phyloP scores from a whole-genome alignment of 176 grass and related monocot species.

The Poa annua region DNA sequence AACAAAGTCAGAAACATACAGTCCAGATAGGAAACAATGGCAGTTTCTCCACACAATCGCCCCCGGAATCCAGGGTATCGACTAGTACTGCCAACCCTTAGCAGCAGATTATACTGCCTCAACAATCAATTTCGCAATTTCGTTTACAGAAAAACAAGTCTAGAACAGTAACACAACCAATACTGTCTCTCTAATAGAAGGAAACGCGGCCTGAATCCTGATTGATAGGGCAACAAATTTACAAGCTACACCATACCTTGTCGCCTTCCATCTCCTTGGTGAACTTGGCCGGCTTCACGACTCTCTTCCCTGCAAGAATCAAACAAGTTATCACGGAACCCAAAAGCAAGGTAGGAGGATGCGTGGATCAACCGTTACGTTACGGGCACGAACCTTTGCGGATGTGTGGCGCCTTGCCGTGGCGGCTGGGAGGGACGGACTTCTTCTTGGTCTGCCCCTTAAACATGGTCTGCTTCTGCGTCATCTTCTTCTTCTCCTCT shows the following conservation, averaged over 20 bases:
- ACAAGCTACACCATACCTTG: conserved; percentile 39
- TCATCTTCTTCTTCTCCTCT: conserved; percentile 57
- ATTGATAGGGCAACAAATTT: neutral
- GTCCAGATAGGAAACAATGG: neutral
- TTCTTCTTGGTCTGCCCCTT: conserved; percentile 86
- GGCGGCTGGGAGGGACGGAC: conserved; percentile 77
- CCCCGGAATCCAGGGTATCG: neutral
- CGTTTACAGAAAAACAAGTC: neutral
- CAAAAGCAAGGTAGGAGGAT: neutral
- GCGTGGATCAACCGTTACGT: neutral
- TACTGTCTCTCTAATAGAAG: neutral
- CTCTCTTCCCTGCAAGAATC: conserved; percentile 69
- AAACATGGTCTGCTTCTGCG: conserved; percentile 87
- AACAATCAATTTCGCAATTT: neutral
- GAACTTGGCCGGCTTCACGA: conserved; percentile 62
- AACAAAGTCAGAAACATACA: neutral
- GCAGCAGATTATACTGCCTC: neutral
- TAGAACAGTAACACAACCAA: neutral
- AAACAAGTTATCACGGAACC: neutral
- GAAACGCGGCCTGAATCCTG: neutral
- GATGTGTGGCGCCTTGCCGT: conserved; percentile 66
- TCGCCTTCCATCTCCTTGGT: conserved; percentile 77
- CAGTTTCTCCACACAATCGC: neutral
- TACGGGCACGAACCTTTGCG: conserved; percentile 68
- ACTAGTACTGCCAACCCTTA: neutral